These are phyloP conservation scores for Microdochium nivale DNA, from an alignment of 2,329 filamentous ascomycete genomes.

Conservation along the genomic window DNA sequence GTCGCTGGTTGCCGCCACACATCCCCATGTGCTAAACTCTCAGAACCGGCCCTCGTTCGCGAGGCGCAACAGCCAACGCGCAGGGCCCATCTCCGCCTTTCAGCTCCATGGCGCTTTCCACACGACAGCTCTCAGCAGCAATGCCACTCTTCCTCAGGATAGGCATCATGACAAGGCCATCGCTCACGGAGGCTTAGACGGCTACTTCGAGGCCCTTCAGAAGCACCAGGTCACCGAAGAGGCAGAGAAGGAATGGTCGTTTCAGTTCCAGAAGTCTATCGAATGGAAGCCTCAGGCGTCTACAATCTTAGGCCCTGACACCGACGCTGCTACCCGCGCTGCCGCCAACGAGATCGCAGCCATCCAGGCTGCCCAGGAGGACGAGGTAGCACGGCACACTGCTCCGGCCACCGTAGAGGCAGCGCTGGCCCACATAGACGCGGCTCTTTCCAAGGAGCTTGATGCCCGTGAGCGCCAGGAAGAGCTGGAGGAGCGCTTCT, in stretches of 20 bases:
- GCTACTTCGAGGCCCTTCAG: conserved; percentile 87
- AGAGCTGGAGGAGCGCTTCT: conserved; percentile 26
- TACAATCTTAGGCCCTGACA: conserved; percentile 52
- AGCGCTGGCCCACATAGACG: conserved; percentile 74
- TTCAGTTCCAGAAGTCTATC: conserved; percentile 79
- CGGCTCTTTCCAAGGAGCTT: conserved; percentile 73
- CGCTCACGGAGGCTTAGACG: conserved; percentile 64
- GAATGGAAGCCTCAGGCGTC: conserved; percentile 70
- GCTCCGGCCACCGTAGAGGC: conserved; percentile 42
- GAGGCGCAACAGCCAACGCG: conserved; percentile 45
- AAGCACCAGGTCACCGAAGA: conserved; percentile 43
- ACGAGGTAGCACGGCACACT: conserved; percentile 18
- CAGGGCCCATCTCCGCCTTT: conserved; percentile 48
- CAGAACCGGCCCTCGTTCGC: conserved; percentile 59
- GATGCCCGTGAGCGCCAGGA: conserved; percentile 41
- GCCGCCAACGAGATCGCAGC: conserved; percentile 21
- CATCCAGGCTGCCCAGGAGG: conserved; percentile 15
- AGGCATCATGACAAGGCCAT: conserved; percentile 42
- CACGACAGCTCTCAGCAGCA: conserved; percentile 39
- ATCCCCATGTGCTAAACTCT: conserved; percentile 67
- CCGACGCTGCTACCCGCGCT: conserved; percentile 36
- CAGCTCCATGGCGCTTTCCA: conserved; percentile 76
- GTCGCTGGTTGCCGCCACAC: conserved; percentile 90
- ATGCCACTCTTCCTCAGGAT: conserved; percentile 44
- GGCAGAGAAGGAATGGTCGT: conserved; percentile 77